Conservation (phyloP, 2,329 filamentous ascomycete species). For the Aotearoamyces nothofagi region DNA sequence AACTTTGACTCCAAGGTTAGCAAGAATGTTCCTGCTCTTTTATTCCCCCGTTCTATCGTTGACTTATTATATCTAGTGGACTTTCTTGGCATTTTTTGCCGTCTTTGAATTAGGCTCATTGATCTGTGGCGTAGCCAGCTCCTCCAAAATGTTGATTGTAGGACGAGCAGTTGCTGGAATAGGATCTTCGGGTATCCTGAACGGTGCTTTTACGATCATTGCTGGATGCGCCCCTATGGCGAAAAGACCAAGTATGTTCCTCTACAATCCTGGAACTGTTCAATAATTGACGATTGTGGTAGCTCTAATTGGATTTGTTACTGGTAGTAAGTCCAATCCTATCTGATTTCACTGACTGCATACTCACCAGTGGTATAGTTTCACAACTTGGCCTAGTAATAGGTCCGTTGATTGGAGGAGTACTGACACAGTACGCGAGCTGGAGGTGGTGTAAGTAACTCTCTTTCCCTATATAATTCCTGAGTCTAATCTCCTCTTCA, state of each 20-base stretch:
- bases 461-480: constrained; percentile 41
- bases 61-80: constrained; percentile 2
- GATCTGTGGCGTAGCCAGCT: constrained; percentile 32
- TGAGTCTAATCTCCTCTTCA: constrained; percentile 30
- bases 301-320: neutral
- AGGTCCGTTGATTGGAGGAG: constrained; percentile 46
- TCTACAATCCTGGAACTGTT: neutral
- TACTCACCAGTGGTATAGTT: neutral
- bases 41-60: neutral
- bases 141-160: constrained; percentile 33
- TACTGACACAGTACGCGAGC: constrained; percentile 39
- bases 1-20: constrained; percentile 20
- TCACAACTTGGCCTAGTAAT: constrained; percentile 15
- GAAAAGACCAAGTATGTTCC: constrained; percentile 3
- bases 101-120: constrained; percentile 39
- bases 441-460: constrained; percentile 45
- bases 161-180: constrained; percentile 36
- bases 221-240: constrained; percentile 17
- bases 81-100: constrained; percentile 17
- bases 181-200: constrained; percentile 32
- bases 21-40: neutral
- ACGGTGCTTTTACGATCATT: constrained; percentile 33
- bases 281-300: neutral
- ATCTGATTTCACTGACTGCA: neutral
- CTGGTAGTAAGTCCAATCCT: neutral